Percentiles rank a stretch among this genome's conserved stretches.
Evolutionary conservation across 1,139 yeast genomes (phyloP).

Genomic region (Nakaseomyces kungkrabaensis): DNA sequence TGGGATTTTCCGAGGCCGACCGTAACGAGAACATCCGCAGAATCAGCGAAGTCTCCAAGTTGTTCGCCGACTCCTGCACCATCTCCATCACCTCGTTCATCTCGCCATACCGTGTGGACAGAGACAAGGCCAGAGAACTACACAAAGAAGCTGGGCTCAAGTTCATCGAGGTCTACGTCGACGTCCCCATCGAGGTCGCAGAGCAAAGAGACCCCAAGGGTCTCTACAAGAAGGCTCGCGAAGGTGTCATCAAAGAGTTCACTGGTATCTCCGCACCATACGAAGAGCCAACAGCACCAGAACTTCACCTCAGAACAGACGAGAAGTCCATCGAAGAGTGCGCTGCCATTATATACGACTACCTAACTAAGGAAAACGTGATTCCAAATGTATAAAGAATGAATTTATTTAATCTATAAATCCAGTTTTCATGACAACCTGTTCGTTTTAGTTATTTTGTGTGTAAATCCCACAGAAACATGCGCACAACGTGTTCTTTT

Average conservation of each 20-base stretch:
- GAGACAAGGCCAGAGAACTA: slow-evolving; percentile 74
- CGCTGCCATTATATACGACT: slow-evolving; percentile 61
- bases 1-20: slow-evolving; percentile 85
- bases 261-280: slow-evolving; percentile 95
- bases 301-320: slow-evolving; percentile 70
- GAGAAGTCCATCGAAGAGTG: slow-evolving; percentile 68
- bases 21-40: slow-evolving; percentile 91
- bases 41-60: slow-evolving; percentile 85
- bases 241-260: slow-evolving; percentile 86
- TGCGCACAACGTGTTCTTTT: background rate
- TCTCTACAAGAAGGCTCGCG: slow-evolving; percentile 89
- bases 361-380: slow-evolving; percentile 49
- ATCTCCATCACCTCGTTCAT: slow-evolving; percentile 85
- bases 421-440: no score
- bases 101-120: slow-evolving; percentile 78
- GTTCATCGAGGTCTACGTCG: slow-evolving; percentile 82
- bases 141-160: slow-evolving; percentile 70
- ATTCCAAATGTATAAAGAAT: background rate
- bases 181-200: slow-evolving; percentile 87
- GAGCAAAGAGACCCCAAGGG: slow-evolving; percentile 98
- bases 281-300: slow-evolving; percentile 82
- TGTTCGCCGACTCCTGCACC: slow-evolving; percentile 82
- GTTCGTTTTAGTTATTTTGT: no score
- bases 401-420: no score
- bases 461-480: background rate